Conservation (phyloP, 2,329 filamentous ascomycete species). For the Monosporascus sp. region DNA sequence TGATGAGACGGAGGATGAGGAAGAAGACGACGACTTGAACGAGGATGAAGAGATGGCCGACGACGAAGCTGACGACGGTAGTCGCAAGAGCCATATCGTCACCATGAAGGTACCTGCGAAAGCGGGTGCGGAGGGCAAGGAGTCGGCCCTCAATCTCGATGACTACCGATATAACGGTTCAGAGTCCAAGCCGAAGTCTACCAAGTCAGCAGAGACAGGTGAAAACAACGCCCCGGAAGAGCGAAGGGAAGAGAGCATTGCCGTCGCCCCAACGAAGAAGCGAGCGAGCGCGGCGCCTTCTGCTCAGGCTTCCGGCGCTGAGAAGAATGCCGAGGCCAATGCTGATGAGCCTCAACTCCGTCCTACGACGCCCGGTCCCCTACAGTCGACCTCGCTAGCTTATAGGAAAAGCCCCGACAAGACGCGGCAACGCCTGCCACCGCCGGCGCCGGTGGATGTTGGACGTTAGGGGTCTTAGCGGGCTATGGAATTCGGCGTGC, state of each 20-base stretch:
- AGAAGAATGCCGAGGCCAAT: neutral
- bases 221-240: slow-evolving; percentile 10
- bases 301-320: neutral
- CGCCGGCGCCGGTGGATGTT: slow-evolving; percentile 26
- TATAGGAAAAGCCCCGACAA: slow-evolving; percentile 60
- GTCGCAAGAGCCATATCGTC: slow-evolving; percentile 61
- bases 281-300: slow-evolving; percentile 17
- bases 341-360: slow-evolving; percentile 4
- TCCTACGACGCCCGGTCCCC: slow-evolving; percentile 24
- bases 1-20: slow-evolving; percentile 51
- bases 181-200: slow-evolving; percentile 13
- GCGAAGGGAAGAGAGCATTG: slow-evolving; percentile 24
- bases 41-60: slow-evolving; percentile 52
- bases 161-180: slow-evolving; percentile 23
- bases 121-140: slow-evolving; percentile 29
- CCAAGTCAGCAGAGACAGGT: slow-evolving; percentile 5
- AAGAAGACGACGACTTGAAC: slow-evolving; percentile 55
- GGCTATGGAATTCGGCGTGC: neutral
- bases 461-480: slow-evolving; percentile 20
- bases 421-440: slow-evolving; percentile 27
- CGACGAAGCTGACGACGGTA: slow-evolving; percentile 40
- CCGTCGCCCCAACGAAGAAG: slow-evolving; percentile 24
- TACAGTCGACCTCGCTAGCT: slow-evolving; percentile 43
- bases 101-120: slow-evolving; percentile 54
- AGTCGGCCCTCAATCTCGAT: slow-evolving; percentile 26